A percentile compares a stretch with the other conserved stretches of the same genome.
Conservation (phyloP, 1,284 basidiomycete species). For the Naganishia albida region DNA sequence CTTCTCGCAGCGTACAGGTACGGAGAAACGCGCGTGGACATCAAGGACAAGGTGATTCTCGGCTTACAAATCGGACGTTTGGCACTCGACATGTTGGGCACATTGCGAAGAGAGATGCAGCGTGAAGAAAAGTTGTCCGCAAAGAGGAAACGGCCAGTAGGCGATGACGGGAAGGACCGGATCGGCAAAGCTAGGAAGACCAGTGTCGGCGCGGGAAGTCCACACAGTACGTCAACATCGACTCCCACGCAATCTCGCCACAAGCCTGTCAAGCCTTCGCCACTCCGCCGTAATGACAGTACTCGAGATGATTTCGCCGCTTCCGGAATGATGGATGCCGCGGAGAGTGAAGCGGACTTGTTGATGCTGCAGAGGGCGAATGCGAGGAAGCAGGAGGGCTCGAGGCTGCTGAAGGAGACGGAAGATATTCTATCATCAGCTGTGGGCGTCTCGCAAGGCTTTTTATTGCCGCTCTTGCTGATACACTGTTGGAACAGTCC, state of each 20-base stretch:
- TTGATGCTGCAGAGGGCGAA: conserved; percentile 7
- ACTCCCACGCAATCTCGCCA: conserved; percentile 1
- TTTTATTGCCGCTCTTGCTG: neutral
- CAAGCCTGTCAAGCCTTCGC: conserved; percentile 13
- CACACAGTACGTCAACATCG: neutral
- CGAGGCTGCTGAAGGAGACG: conserved; percentile 24
- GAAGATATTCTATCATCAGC: conserved; percentile 25
- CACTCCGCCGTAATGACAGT: conserved; percentile 1
- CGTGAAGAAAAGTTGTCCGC: conserved; percentile 9
- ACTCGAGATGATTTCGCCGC: conserved; percentile 7
- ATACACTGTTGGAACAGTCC: neutral
- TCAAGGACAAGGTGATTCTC: conserved; percentile 23
- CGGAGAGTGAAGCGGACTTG: conserved; percentile 14
- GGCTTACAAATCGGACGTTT: conserved; percentile 29
- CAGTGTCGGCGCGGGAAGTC: neutral
- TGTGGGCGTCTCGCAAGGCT: neutral
- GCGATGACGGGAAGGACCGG: neutral
- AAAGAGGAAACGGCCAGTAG: conserved; percentile 8
- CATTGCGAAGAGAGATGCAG: conserved; percentile 20
- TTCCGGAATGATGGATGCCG: neutral
- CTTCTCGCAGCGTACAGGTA: conserved; percentile 26
- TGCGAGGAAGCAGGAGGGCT: conserved; percentile 19
- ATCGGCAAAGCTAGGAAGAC: conserved; percentile 9
- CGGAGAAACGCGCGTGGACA: conserved; percentile 13
- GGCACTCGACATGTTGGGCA: conserved; percentile 29